A percentile compares a stretch with the other conserved stretches of the same genome.
Evolutionary conservation across 192 early-diverging fungal species (phyloP).

Genomic region (Coemansia sp.): DNA sequence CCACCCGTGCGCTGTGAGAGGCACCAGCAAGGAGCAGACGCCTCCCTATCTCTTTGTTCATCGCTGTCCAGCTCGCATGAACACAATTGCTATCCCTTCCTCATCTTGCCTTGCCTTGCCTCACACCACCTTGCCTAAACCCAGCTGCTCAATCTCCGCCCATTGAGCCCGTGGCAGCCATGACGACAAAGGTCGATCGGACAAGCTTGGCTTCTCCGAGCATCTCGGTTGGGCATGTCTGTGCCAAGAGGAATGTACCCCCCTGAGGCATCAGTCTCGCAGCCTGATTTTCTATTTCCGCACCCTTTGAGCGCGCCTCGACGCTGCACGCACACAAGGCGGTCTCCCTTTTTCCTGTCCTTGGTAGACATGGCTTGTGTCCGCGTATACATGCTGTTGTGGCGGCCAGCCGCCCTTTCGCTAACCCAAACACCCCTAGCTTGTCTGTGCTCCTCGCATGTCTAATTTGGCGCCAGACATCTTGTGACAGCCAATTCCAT

Average conservation of each 20-base stretch:
- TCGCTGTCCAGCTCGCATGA: slow-evolving; percentile 3
- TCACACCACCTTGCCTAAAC: not conserved
- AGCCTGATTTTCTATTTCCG: not conserved
- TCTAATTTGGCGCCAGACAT: not conserved
- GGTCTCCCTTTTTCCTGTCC: not conserved
- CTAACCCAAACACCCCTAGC: not conserved
- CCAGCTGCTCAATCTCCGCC: not conserved
- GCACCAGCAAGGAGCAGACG: not conserved
- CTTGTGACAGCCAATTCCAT: not conserved
- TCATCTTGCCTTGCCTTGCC: not conserved
- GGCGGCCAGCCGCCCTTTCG: not conserved
- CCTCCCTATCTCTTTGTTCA: slow-evolving; percentile 2
- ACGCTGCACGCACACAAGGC: not conserved
- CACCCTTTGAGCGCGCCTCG: not conserved
- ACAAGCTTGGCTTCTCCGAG: not conserved
- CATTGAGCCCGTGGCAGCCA: not conserved
- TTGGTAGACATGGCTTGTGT: slow-evolving; percentile 8
- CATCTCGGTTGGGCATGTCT: not conserved
- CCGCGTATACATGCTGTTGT: not conserved
- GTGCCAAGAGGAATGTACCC: not conserved
- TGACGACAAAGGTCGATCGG: not conserved
- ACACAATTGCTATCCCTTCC: not conserved
- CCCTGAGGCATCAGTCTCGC: not conserved
- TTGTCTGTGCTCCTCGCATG: not conserved
- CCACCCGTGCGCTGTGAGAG: not conserved